A percentile compares a stretch with the other conserved stretches of the same genome.
Evolutionary conservation across 2,329 filamentous ascomycete genomes (phyloP).

Genomic region (Colletotrichum spinosum): DNA sequence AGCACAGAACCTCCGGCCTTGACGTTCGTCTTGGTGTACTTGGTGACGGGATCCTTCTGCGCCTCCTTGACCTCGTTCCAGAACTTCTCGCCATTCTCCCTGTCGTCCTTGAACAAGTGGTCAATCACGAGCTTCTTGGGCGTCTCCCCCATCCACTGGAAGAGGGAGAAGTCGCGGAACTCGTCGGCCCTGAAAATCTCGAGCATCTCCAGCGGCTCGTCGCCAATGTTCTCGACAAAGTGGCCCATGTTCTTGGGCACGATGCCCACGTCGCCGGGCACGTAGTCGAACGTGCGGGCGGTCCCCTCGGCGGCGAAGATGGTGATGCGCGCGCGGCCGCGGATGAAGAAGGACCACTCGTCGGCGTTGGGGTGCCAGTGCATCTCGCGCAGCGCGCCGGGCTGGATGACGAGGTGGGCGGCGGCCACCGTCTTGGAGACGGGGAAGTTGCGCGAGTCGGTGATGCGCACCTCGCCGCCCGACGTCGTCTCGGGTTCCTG

Average conservation of each 20-base stretch:
- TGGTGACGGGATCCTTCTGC: conserved; percentile 67
- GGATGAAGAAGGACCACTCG: conserved; percentile 85
- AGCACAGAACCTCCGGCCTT: conserved; percentile 2
- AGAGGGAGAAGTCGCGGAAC: conserved; percentile 79
- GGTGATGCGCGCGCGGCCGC: conserved; percentile 77
- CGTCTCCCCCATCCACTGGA: conserved; percentile 81
- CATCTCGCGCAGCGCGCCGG: conserved; percentile 80
- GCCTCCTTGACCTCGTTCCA: conserved; percentile 71
- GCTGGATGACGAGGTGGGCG: conserved; percentile 77
- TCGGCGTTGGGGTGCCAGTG: conserved; percentile 86
- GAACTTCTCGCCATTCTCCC: conserved; percentile 71
- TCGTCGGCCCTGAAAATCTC: conserved; percentile 80
- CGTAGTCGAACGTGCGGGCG: conserved; percentile 81
- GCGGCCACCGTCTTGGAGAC: conserved; percentile 80
- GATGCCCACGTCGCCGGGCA: conserved; percentile 80
- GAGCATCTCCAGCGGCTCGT: conserved; percentile 79
- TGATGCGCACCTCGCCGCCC: conserved; percentile 79
- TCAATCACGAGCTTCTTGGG: conserved; percentile 74
- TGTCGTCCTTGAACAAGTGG: conserved; percentile 72
- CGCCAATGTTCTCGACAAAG: conserved; percentile 85
- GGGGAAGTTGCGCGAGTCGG: conserved; percentile 81
- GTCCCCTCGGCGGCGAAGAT: conserved; percentile 77
- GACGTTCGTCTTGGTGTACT: conserved; percentile 23
- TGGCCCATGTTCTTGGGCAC: conserved; percentile 83
- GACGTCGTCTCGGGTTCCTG: conserved; percentile 74